Base-by-base conservation (phyloP, 768 basidiomycete genomes). In the Rhizopogon vesiculosus region DNA sequence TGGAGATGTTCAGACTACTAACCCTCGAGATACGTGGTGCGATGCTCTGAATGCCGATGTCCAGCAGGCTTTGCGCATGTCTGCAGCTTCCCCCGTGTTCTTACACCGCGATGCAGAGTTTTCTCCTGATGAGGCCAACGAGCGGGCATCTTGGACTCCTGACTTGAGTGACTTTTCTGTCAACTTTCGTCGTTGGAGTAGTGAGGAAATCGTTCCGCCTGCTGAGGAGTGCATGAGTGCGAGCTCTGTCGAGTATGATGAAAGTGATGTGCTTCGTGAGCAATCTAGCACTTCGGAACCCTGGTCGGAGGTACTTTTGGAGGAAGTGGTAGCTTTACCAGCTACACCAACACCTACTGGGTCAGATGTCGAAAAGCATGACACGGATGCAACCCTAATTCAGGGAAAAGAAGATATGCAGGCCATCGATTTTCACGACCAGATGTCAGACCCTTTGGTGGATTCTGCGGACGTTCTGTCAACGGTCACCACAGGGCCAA, bases 401-500 rank as follows among this genome's bases (percentile, higher is more conserved):
- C 48, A 38, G 15, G 15, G 15, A 9, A 16, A 16, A 7, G 15
- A 5, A 4, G 13, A n/a, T 38, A 16, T 49, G 8, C 48, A 49
- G 7, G 19, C 46, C 19, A 13, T 18, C 19, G 7, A 48, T 38
- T 25, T 25, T 3, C 22, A 25, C 9, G 46, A 49, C 15, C 33
- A 49, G 35, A 15, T 35, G 9, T 19, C 35, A 38, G 35, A 16
- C 31, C 31, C 18, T 22, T 10, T 22, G 35, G 19, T 38, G 1
- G 12, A 38, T 22, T 49, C 19, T 3, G 48, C 15, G 22, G 33
- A 49, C 22, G 19, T 19, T 16, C 19, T 35, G 9, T 38, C 48
- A 3, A 12, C 35, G 0, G 35, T 38, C 35, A 61, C 42, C 42
- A 62, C 38, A 70, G 58, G 13, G 60, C 64, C 56, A 62, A 51